Evolutionary conservation across 2,329 filamentous ascomycete genomes (phyloP).

Genomic region (Huntiella abstrusa): DNA sequence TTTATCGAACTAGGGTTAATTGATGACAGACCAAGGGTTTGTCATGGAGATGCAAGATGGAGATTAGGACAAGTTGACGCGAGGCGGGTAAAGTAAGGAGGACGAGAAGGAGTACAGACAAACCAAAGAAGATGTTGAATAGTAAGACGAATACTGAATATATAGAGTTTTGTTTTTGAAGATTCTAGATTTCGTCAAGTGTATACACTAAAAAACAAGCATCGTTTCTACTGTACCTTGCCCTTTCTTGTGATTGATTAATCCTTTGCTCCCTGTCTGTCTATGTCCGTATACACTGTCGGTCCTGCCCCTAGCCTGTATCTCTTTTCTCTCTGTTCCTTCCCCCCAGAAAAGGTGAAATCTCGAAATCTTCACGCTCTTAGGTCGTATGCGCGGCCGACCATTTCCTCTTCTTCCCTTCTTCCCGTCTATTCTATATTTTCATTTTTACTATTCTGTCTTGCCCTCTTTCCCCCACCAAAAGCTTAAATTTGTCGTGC

Average conservation of each 20-base stretch:
- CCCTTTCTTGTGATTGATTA: neutral
- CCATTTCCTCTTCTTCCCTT: neutral
- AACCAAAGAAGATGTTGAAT: neutral
- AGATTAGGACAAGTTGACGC: neutral
- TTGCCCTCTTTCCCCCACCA: neutral
- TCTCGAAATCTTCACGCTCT: slow-evolving; percentile 5
- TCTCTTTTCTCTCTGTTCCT: neutral
- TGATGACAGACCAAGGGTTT: too few species aligned
- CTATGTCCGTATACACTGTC: neutral
- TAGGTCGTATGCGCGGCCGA: too few species aligned
- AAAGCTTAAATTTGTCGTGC: slow-evolving; percentile 1
- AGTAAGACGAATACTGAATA: neutral
- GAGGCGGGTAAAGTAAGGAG: neutral
- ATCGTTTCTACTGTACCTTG: too few species aligned
- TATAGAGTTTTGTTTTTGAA: too few species aligned
- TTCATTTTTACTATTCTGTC: neutral
- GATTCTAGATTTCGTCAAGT: too few species aligned
- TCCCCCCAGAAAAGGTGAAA: slow-evolving; percentile 3
- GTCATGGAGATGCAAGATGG: too few species aligned
- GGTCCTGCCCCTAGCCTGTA: slow-evolving; percentile 1
- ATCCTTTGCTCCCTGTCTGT: neutral
- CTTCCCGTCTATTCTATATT: neutral
- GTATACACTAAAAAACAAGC: too few species aligned
- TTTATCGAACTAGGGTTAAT: too few species aligned
- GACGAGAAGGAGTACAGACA: neutral